Percentiles rank a stretch among this genome's conserved stretches.
These are phyloP conservation scores for Cryphonectria parasitica DNA, from an alignment of 2,329 filamentous ascomycete genomes.

Conservation along the genomic window DNA sequence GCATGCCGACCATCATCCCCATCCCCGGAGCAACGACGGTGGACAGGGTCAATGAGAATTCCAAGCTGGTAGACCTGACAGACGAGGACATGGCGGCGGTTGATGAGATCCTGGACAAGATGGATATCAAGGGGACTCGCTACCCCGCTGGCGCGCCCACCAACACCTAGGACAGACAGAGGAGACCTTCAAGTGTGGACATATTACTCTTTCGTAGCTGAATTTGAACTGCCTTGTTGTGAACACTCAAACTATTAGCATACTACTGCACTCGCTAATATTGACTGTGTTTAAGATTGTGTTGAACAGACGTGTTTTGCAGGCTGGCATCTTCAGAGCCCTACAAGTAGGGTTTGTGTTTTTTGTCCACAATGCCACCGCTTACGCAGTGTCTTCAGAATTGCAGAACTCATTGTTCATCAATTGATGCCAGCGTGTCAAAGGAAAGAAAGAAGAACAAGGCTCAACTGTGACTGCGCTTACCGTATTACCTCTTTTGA, in stretches of 20 bases:
- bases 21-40: constrained; percentile 67
- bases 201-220: background rate
- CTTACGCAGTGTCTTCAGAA: constrained; percentile 28
- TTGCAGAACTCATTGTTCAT: constrained; percentile 33
- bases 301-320: background rate
- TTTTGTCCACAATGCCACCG: constrained; percentile 26
- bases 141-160: constrained; percentile 46
- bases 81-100: constrained; percentile 56
- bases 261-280: background rate
- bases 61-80: constrained; percentile 51
- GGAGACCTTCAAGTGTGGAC: too few relatives aligned
- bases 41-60: constrained; percentile 64
- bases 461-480: background rate
- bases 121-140: constrained; percentile 52
- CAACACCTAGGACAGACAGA: constrained; percentile 40
- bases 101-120: constrained; percentile 51
- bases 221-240: background rate
- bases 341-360: constrained; percentile 22
- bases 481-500: background rate
- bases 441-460: background rate
- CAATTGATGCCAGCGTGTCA: constrained; percentile 21
- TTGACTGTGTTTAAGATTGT: background rate
- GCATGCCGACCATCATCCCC: constrained; percentile 63
- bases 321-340: constrained; percentile 24
- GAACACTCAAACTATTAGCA: background rate